phyloP scores from a whole-genome alignment of 73 alveolate species.

The Stentor roeselii region DNA sequence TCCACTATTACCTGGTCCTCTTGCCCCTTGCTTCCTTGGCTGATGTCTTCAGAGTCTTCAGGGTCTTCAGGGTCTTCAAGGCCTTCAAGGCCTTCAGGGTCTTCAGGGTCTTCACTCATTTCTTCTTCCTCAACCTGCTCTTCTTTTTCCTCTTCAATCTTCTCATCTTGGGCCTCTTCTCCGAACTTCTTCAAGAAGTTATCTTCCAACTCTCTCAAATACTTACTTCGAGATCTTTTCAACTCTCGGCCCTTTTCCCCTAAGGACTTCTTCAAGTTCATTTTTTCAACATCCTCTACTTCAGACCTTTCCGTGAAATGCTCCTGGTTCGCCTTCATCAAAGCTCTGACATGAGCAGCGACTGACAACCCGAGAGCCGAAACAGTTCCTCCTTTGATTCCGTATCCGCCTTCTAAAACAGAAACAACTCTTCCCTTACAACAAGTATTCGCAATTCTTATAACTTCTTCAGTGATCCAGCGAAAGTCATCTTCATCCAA shows the following conservation, averaged over 20 bases:
- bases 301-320: background rate
- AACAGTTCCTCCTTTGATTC: constrained; percentile 72
- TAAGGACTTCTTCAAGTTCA: background rate
- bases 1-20: background rate
- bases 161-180: background rate
- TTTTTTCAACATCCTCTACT: background rate
- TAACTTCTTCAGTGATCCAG: constrained; percentile 88
- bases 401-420: constrained; percentile 97
- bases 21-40: background rate
- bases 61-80: background rate
- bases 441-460: constrained; percentile 80
- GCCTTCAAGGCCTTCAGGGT: background rate
- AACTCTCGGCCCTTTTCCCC: background rate
- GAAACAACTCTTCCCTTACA: constrained; percentile 87
- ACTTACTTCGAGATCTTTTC: background rate
- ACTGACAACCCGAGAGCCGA: constrained; percentile 87
- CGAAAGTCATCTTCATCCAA: constrained; percentile 82
- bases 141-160: background rate
- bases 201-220: background rate
- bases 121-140: background rate
- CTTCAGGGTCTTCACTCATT: background rate
- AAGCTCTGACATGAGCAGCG: constrained; percentile 77
- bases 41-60: background rate
- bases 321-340: constrained; percentile 17
- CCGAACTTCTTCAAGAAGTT: background rate